A percentile compares a stretch with the other conserved stretches of the same genome.
Conservation (phyloP, 768 basidiomycete species). For the Lentinula raphanica region DNA sequence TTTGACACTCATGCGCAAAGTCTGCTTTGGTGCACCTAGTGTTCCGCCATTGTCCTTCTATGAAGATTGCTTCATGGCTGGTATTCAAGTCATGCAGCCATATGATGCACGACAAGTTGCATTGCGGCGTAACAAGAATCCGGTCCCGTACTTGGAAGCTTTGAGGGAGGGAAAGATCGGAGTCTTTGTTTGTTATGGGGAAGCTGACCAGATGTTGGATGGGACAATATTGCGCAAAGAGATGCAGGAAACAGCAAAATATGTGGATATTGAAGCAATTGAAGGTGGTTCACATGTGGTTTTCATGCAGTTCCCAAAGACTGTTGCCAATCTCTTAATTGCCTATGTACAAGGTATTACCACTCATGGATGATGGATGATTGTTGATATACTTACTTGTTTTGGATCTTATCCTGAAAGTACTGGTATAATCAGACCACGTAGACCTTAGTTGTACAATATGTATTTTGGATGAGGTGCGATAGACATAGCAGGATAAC, state of each 20-base stretch:
- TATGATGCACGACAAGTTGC: neutral
- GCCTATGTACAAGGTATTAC: neutral
- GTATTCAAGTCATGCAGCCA: neutral
- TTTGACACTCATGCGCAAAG: neutral
- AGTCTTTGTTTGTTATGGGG: neutral
- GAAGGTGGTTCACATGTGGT: neutral
- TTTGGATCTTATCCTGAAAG: too few species aligned
- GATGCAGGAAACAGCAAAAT: neutral
- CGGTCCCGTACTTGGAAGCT: neutral
- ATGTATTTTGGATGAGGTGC: too few species aligned
- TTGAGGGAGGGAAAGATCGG: neutral
- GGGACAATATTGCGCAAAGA: neutral
- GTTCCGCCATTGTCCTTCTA: neutral
- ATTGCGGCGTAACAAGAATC: neutral
- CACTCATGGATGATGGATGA: too few species aligned
- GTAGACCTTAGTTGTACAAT: too few species aligned
- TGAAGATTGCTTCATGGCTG: neutral
- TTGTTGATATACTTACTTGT: too few species aligned
- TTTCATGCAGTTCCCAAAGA: neutral
- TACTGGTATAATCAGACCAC: too few species aligned
- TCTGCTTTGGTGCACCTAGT: neutral
- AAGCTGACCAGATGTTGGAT: neutral
- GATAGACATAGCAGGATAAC: too few species aligned
- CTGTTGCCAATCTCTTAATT: neutral
- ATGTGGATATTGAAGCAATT: neutral